Evolutionary conservation across 371 early-diverging fungal genomes (phyloP), one percentile per base, ranked within the genome.

Genomic region (Mucor mucedo): DNA sequence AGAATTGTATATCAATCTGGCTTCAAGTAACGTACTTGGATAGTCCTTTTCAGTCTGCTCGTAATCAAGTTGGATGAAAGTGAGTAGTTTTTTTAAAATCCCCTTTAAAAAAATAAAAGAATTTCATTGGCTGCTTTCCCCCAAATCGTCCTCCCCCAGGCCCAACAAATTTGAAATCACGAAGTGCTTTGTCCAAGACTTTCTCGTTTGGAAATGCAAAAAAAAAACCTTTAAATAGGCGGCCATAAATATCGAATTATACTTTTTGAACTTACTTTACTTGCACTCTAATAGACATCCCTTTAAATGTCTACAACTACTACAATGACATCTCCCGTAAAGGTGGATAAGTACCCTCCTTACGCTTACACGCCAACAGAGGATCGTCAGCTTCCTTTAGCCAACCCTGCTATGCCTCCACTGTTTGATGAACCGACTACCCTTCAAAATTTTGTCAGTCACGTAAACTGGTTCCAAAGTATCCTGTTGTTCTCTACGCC

Each of bases 401-500:
- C 66, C 10, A 71, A 70, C 33, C 56, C 65, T 30, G 49, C 38
- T 4, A 62, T 79, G 66, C 85, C 85, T 8, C 83, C 83, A 4
- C 71, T 87, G 54, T 79, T 87, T 65, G 82, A 80, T 28, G 84
- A 80, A 48, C 82, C 82, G 39, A 68, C 80, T 45, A 87, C 82
- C 6, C 40, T 74, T 27, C 56, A 66, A 29, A 87, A 85, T 66
- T 81, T 82, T 76, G 58, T 71, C 60, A 77, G 74, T 54, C 78
- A 75, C 49, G 74, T 96, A 70, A 91, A 95, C 76, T 95, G 95
- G 95, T 79, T 89, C 16, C 93, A 95, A 53, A 76, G 86, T 27
- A 73, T 84, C 41, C 74, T 94, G 53, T 83, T 97, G 52, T 74
- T 82, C 27, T 68, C 83, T 11, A 93, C 93, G 4, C 96, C 96